Percentiles rank a stretch among this genome's conserved stretches.
Conservation (phyloP, 2,329 filamentous ascomycete species). For the Zasmidium angulare region DNA sequence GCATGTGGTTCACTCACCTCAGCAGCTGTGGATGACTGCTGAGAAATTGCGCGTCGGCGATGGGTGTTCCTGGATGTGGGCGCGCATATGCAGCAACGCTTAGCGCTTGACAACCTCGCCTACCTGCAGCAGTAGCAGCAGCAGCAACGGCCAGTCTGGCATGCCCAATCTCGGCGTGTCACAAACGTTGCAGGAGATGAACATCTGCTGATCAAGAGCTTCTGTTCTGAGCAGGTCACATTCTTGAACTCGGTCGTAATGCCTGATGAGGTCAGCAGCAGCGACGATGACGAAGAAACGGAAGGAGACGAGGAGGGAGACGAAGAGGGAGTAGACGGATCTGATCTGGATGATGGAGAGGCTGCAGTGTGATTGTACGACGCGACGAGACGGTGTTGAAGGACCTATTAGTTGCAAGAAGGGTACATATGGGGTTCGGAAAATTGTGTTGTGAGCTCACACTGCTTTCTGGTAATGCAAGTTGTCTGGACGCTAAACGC, state of each 20-base stretch:
- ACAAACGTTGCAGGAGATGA: not conserved
- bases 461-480: too few species aligned
- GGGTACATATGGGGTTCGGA: not conserved
- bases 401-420: not conserved
- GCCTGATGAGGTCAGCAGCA: slow-evolving; percentile 44
- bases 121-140: too few species aligned
- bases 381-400: not conserved
- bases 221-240: slow-evolving; percentile 44
- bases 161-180: not conserved
- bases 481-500: too few species aligned
- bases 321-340: slow-evolving; percentile 22
- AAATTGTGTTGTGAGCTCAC: too few species aligned
- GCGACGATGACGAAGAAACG: slow-evolving; percentile 30
- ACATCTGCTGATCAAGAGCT: not conserved
- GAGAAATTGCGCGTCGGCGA: too few species aligned
- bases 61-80: too few species aligned
- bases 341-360: slow-evolving; percentile 10
- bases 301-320: slow-evolving; percentile 1
- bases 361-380: slow-evolving; percentile 3
- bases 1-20: not conserved
- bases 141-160: too few species aligned
- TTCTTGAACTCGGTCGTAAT: slow-evolving; percentile 53
- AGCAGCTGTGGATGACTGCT: too few species aligned
- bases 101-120: too few species aligned
- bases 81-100: too few species aligned